Base-by-base conservation (phyloP, 2,329 filamentous ascomycete species). In the Arthrinium puccinioides region DNA sequence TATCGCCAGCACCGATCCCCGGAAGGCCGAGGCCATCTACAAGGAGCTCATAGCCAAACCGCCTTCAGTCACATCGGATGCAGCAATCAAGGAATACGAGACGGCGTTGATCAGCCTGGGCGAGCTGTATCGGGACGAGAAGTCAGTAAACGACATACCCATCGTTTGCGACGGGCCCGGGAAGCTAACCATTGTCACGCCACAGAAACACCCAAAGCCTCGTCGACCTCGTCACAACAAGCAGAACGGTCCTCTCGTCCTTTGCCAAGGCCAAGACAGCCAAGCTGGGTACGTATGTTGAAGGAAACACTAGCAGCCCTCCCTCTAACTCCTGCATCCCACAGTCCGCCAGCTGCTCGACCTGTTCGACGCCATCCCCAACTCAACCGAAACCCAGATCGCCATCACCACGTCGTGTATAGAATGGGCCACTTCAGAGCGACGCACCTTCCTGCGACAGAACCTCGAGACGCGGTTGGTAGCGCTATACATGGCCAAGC, bases 211-310 rank as follows among this genome's bases (percentile, higher is more conserved):
- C 19, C 26, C 38, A 23, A 28, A 36, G 31, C 26, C 38, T 34
- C 19, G 37, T 94, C 45, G 82, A 88, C 53, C 76, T 98, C 48
- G 83, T 98, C 54, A 89, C 84, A 57, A 86, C 87, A 61, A 95
- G 88, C 63, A 80, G 90, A 57, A 84, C 85, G 48, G 85, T 92
- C 30, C 80, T 98, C 48, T 96, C 90, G 41, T 92, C 87, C 46
- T 97, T 98, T 63, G 92, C 92, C 48, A 96, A 97, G 73, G 92
- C 94, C 45, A 98, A 98, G 78, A 97, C 92, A 21, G 87, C 92
- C 39, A 98, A 98, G 69, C 74, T 98, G 45, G 87, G 92, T 97
- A 80, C 48, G 82, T 45, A 30, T 28, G n/a, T n/a, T n/a, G n/a
- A n/a, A n/a, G n/a, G 14, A 29, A 18, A 9, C 10, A 9, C 28